Evolutionary conservation across 1,139 yeast genomes (phyloP).

Genomic region (Protomyces arabidopsidicola): DNA sequence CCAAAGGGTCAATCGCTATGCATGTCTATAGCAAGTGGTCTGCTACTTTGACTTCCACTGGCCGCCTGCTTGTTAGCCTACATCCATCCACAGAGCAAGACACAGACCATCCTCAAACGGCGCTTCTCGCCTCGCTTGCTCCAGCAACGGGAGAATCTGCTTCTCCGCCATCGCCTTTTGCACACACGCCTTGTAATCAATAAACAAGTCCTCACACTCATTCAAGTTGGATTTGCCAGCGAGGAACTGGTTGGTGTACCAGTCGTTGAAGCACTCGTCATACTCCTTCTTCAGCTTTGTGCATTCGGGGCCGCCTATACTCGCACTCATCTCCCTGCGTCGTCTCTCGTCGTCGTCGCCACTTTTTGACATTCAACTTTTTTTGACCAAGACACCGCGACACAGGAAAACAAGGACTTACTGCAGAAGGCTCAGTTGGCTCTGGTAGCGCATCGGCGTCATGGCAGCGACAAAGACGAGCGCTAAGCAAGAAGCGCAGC

Average conservation of each 20-base stretch:
- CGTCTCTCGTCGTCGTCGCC: not conserved
- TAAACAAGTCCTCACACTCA: slow-evolving; percentile 30
- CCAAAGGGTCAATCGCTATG: not conserved
- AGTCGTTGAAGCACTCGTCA: slow-evolving; percentile 31
- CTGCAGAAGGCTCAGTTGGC: too few species aligned
- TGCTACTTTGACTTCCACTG: not conserved
- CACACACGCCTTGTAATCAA: slow-evolving; percentile 29
- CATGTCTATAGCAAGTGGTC: not conserved
- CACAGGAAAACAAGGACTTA: not conserved
- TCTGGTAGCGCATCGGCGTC: too few species aligned
- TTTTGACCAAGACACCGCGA: not conserved
- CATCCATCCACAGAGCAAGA: not conserved
- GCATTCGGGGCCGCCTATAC: slow-evolving; percentile 29
- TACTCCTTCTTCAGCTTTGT: slow-evolving; percentile 28
- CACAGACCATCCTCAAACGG: slow-evolving; percentile 22
- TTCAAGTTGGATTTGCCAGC: slow-evolving; percentile 26
- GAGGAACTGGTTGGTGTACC: slow-evolving; percentile 31
- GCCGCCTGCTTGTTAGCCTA: not conserved
- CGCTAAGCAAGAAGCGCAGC: not conserved
- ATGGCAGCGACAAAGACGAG: not conserved
- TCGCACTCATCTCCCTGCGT: slow-evolving; percentile 21
- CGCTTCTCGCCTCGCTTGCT: slow-evolving; percentile 29
- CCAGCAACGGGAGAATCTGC: slow-evolving; percentile 26
- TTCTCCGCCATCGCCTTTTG: slow-evolving; percentile 24
- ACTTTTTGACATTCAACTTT: not conserved